phyloP scores from a whole-genome alignment of 2,329 filamentous ascomycete genomes.

The Parastagonospora avenae region DNA sequence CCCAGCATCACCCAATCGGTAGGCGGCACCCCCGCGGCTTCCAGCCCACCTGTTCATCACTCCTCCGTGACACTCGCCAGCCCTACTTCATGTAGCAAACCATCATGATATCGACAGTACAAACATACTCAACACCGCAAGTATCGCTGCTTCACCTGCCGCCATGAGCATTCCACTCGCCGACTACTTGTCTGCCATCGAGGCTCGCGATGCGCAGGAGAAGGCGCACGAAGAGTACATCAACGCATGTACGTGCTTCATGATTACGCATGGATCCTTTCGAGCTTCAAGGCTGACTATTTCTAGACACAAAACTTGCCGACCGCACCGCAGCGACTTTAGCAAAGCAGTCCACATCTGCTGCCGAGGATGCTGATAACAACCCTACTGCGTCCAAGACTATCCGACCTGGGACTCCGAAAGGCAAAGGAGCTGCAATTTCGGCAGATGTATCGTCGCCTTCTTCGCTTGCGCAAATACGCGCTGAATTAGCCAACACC shows the following conservation, averaged over 20 bases:
- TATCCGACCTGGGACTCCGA: slow-evolving; percentile 22
- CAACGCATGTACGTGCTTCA: slow-evolving; percentile 69
- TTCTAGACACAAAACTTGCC: slow-evolving; percentile 52
- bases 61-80: slow-evolving; percentile 11
- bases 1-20: not conserved
- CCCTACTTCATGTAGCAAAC: slow-evolving; percentile 19
- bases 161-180: slow-evolving; percentile 75
- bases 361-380: slow-evolving; percentile 21
- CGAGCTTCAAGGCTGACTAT: slow-evolving; percentile 8
- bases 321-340: slow-evolving; percentile 48
- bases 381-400: slow-evolving; percentile 28
- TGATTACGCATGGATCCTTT: too few species aligned
- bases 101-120: slow-evolving; percentile 26
- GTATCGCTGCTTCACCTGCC: slow-evolving; percentile 20
- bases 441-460: slow-evolving; percentile 15
- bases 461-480: slow-evolving; percentile 40
- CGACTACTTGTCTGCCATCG: slow-evolving; percentile 78
- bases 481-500: slow-evolving; percentile 73
- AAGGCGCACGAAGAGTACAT: slow-evolving; percentile 70
- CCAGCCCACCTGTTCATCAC: slow-evolving; percentile 15
- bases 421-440: slow-evolving; percentile 23
- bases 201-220: slow-evolving; percentile 72
- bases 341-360: slow-evolving; percentile 30
- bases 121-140: not conserved
- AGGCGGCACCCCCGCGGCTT: not conserved